Conservation (phyloP, 352 stramenopile species). For the Phytophthora kernoviae region DNA sequence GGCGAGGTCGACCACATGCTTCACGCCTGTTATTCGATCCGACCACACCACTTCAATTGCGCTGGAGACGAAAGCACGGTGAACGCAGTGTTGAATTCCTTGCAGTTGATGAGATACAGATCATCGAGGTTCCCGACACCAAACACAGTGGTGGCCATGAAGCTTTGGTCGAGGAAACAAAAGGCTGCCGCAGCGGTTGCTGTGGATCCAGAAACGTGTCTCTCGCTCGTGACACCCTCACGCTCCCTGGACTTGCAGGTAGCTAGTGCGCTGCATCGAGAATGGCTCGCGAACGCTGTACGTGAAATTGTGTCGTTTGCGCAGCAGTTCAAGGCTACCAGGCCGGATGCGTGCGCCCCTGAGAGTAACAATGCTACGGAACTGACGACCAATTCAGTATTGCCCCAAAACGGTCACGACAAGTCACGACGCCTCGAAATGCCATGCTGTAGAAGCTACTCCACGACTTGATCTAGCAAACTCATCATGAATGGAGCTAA, state of each 20-base stretch:
- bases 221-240: conserved; percentile 57
- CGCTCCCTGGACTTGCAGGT: conserved; percentile 72
- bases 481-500: too few species aligned
- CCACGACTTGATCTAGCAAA: neutral
- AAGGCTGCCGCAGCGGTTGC: conserved; percentile 45
- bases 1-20: conserved; percentile 69
- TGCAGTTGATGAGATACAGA: conserved; percentile 51
- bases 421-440: conserved; percentile 13
- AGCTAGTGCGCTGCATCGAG: conserved; percentile 66
- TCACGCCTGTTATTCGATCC: conserved; percentile 78
- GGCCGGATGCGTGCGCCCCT: conserved; percentile 15
- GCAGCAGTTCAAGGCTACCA: conserved; percentile 58
- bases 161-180: conserved; percentile 46
- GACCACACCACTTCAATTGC: conserved; percentile 62
- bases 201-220: conserved; percentile 48
- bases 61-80: conserved; percentile 80
- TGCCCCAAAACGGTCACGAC: conserved; percentile 9
- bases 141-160: conserved; percentile 3
- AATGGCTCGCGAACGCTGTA: conserved; percentile 78
- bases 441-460: conserved; percentile 13
- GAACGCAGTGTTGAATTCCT: conserved; percentile 71
- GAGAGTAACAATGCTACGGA: conserved; percentile 18
- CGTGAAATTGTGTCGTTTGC: conserved; percentile 69
- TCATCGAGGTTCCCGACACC: conserved; percentile 34
- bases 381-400: conserved; percentile 1